These are phyloP conservation scores for Hansenula anomala DNA, from an alignment of 1,139 yeast genomes.

Conservation along the genomic window DNA sequence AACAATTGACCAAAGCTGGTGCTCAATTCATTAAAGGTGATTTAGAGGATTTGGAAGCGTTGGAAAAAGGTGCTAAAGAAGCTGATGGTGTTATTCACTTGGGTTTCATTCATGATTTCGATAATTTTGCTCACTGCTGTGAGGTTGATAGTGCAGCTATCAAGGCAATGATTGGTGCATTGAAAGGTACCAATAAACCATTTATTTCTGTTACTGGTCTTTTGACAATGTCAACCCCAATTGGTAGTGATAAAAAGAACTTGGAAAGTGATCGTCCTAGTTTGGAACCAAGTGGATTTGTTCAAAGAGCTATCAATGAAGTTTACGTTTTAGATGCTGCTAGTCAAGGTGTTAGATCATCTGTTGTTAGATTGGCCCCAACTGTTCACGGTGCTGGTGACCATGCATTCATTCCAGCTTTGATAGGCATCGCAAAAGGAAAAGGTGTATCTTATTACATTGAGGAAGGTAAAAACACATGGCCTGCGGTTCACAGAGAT, in stretches of 20 bases:
- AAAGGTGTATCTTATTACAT: conserved; percentile 20
- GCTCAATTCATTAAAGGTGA: conserved; percentile 24
- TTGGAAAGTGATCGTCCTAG: neutral
- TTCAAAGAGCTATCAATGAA: neutral
- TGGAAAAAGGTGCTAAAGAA: conserved; percentile 23
- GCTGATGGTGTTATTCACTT: conserved; percentile 31
- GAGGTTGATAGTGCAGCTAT: neutral
- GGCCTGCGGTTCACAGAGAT: conserved; percentile 28
- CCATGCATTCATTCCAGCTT: conserved; percentile 15
- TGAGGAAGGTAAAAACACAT: conserved; percentile 25
- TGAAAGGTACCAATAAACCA: neutral
- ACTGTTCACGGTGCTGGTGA: conserved; percentile 28
- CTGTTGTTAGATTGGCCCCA: conserved; percentile 25
- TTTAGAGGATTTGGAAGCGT: conserved; percentile 20
- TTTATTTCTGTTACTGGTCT: neutral
- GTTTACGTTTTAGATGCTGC: neutral
- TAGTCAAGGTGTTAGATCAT: conserved; percentile 20
- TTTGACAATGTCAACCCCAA: neutral
- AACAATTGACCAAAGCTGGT: conserved; percentile 18
- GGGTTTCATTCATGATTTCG: conserved; percentile 25
- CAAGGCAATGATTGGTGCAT: neutral
- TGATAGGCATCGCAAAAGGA: conserved; percentile 13
- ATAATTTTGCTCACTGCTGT: neutral
- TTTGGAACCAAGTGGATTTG: no score
- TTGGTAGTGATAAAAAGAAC: no score